Evolutionary conservation across 805 yeast species (phyloP).

Genomic region (Wickerhamiella brachini): DNA sequence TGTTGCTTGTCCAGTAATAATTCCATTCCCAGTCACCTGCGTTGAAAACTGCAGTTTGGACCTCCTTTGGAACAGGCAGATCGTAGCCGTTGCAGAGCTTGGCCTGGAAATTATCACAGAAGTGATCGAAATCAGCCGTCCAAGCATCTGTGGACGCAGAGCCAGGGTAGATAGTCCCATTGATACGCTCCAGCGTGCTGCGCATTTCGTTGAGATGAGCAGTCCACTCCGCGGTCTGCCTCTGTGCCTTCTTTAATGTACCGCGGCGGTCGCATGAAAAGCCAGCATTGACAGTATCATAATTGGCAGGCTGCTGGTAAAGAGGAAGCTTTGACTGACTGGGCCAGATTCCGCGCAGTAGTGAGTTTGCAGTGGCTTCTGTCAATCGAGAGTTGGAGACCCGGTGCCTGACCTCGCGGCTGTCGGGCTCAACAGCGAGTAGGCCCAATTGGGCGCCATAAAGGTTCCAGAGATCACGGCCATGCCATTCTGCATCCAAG

Average conservation of each 20-base stretch:
- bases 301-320: constrained; percentile 20
- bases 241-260: constrained; percentile 18
- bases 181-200: constrained; percentile 21
- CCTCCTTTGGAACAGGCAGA: constrained; percentile 23
- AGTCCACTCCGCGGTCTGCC: constrained; percentile 25
- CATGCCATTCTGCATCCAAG: constrained; percentile 29
- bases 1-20: constrained; percentile 26
- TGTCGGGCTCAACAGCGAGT: constrained; percentile 26
- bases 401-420: constrained; percentile 22
- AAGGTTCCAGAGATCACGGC: constrained; percentile 27
- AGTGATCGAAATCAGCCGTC: constrained; percentile 26
- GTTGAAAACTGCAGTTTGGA: constrained; percentile 28
- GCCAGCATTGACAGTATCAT: constrained; percentile 29
- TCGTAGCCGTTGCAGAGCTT: constrained; percentile 28
- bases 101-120: constrained; percentile 29
- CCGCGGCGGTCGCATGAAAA: constrained; percentile 25
- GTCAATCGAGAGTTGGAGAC: constrained; percentile 30
- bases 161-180: constrained; percentile 16
- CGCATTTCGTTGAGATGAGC: constrained; percentile 25
- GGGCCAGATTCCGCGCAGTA: constrained; percentile 29
- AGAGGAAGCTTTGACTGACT: constrained; percentile 21
- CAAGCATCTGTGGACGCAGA: constrained; percentile 16
- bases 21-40: constrained; percentile 34
- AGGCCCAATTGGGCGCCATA: constrained; percentile 26
- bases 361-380: constrained; percentile 28